A percentile compares a stretch with the other conserved stretches of the same genome.
phyloP scores from a whole-genome alignment of 228 moss, liverwort and hornwort species.

The Sphagnum magellanicum region DNA sequence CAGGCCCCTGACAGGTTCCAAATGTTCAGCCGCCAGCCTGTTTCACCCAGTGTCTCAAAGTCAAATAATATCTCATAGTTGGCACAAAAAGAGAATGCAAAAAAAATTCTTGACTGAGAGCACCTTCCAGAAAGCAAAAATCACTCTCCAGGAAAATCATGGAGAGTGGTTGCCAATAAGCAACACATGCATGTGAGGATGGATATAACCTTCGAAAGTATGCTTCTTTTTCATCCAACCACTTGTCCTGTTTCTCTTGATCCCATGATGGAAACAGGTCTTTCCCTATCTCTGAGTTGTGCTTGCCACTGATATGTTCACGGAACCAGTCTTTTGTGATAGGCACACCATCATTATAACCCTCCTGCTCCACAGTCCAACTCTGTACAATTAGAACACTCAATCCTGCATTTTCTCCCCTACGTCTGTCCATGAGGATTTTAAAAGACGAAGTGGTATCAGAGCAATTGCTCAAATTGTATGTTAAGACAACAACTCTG shows the following conservation, averaged over 20 bases:
- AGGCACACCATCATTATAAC: constrained; percentile 60
- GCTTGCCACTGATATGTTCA: constrained; percentile 64
- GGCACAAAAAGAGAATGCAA: too few species aligned
- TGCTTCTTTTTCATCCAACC: constrained; percentile 72
- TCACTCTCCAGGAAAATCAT: neutral
- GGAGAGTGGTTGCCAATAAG: too few species aligned
- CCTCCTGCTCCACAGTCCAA: constrained; percentile 34
- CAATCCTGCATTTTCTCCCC: too few species aligned
- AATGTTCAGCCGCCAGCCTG: constrained; percentile 59
- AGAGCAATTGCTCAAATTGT: too few species aligned
- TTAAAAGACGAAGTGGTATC: too few species aligned
- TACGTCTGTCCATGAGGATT: too few species aligned
- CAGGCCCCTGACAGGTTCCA: constrained; percentile 58
- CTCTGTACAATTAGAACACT: too few species aligned
- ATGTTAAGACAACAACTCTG: too few species aligned
- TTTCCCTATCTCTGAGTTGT: constrained; percentile 51
- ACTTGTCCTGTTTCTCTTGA: constrained; percentile 46
- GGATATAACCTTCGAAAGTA: constrained; percentile 68
- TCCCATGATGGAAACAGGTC: constrained; percentile 90
- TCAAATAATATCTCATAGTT: too few species aligned
- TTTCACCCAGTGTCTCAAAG: neutral
- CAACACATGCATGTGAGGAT: neutral
- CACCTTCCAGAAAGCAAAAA: neutral
- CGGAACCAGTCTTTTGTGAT: constrained; percentile 73
- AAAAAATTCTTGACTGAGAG: too few species aligned